Base-by-base conservation (phyloP, 192 early-diverging fungal species). In the Coemansia sp. region DNA sequence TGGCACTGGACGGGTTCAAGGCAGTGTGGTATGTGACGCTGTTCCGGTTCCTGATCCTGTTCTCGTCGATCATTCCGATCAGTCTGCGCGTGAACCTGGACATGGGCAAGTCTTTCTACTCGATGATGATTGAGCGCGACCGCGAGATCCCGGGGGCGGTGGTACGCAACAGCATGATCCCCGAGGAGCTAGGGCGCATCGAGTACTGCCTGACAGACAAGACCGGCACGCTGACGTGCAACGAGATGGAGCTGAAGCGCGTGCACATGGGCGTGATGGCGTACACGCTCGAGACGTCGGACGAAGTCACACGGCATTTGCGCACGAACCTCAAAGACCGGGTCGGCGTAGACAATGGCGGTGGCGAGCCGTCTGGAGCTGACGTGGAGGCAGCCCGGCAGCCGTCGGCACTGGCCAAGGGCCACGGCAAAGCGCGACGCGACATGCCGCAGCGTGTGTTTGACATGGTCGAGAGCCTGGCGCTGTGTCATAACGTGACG, bases 231-330 rank as follows among this genome's bases (percentile, higher is more conserved):
- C 66, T 98, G 67, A 98, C 95, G 14, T 78, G 92, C 59, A 98
- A 98, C 69, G 94, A 98, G 62, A 98, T 98, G 95, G 95, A 95
- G 65, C 75, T 98, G 31, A 93, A 93, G 61, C 89, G 92, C 58
- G 65, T 98, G 35, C 94, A 98, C 52, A 91, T 96, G 88, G 95
- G 95, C 43, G 93, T 93, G 12, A 94, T 96, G 89, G 89, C 93
- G 0, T 98, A 93, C 70, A 87, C 87, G 23, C 70, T 81, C 1
- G 93, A 98, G 66, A 90, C 92, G 4, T 94, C 93, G 82, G 92
- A 94, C 47, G 95, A 96, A 60, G 86, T 98, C 6, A 79, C 82
- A 22, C 75, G 84, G 4, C 86, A 91, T 16, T 49, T 95, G 57
- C 79, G 79, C 11, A 75, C 77, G 14, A 67, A 81, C 38, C 59